Evolutionary conservation across 169 alveolate genomes (phyloP).

Genomic region (Eimeria acervulina): DNA sequence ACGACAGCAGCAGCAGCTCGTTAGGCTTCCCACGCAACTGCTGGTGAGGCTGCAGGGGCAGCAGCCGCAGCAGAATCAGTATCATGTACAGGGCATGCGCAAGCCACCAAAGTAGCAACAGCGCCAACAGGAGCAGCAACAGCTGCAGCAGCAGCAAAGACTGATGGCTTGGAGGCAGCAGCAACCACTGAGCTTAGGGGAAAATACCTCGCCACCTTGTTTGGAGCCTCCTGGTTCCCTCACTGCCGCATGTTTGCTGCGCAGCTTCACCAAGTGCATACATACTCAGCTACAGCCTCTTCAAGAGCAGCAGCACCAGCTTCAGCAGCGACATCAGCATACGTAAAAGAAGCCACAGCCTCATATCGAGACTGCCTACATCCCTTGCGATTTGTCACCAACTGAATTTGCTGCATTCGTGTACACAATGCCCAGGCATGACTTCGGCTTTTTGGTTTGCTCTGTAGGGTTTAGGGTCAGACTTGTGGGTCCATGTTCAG

Average conservation of each 20-base stretch:
- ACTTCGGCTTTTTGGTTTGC: not conserved
- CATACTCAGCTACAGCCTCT: conserved; percentile 48
- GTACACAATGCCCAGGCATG: conserved; percentile 77
- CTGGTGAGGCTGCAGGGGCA: conserved; percentile 37
- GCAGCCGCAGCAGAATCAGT: not conserved
- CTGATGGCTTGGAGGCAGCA: conserved; percentile 33
- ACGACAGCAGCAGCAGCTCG: conserved; percentile 26
- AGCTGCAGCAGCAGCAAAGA: conserved; percentile 9
- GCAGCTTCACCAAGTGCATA: conserved; percentile 54
- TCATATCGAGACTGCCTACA: conserved; percentile 55
- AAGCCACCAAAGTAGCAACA: not conserved
- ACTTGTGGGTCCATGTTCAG: not conserved
- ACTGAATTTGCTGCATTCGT: conserved; percentile 67
- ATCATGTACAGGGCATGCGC: not conserved
- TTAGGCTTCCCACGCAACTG: not conserved
- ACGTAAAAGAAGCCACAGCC: not conserved
- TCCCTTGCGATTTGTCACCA: conserved; percentile 43
- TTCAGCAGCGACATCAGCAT: too few species aligned
- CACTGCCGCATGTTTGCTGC: conserved; percentile 54
- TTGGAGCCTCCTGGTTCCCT: conserved; percentile 76
- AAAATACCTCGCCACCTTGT: conserved; percentile 64
- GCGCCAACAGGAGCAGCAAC: not conserved
- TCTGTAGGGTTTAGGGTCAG: not conserved
- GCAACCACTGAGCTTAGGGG: conserved; percentile 54
- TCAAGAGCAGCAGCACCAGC: conserved; percentile 20